Conservation (phyloP, 345 rosid genomes). For the Salix viminalis region DNA sequence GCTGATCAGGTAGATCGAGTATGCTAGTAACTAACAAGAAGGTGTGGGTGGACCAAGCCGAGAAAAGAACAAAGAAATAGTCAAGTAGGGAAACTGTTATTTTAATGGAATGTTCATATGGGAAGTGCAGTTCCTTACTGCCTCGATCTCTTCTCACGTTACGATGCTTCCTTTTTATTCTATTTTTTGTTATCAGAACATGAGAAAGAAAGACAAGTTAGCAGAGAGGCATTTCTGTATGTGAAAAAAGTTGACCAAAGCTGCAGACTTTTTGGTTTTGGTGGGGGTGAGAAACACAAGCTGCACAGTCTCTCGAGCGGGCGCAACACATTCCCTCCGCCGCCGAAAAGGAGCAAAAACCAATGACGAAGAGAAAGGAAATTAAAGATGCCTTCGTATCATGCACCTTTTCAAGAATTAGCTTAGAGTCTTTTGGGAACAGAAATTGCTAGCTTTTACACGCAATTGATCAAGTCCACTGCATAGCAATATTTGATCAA, state of each 20-base stretch:
- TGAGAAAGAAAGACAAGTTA: slow-evolving; percentile 8
- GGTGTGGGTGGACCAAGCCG: slow-evolving; percentile 22
- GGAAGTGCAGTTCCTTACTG: slow-evolving; percentile 24
- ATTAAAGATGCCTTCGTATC: slow-evolving; percentile 13
- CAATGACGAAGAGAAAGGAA: slow-evolving; percentile 1
- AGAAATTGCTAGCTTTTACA: background rate
- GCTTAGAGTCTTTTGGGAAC: background rate
- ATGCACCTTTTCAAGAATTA: slow-evolving; percentile 26
- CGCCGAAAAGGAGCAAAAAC: slow-evolving; percentile 4
- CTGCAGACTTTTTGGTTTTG: slow-evolving; percentile 11
- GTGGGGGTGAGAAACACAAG: slow-evolving; percentile 21
- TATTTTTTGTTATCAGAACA: slow-evolving; percentile 22
- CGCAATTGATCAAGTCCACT: background rate
- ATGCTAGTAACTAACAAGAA: slow-evolving; percentile 10
- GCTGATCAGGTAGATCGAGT: slow-evolving; percentile 20
- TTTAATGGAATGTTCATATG: slow-evolving; percentile 24
- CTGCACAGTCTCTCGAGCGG: slow-evolving; percentile 9
- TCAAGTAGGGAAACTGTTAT: slow-evolving; percentile 4
- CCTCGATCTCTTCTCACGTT: background rate
- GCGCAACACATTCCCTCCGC: slow-evolving; percentile 16
- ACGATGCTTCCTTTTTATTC: slow-evolving; percentile 14
- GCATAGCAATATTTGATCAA: background rate
- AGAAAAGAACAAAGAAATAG: slow-evolving; percentile 28
- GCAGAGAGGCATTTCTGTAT: slow-evolving; percentile 9
- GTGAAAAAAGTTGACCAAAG: slow-evolving; percentile 16